Conservation (phyloP, 1,284 basidiomycete genomes). For the Cryptococcus jaspeensis region DNA sequence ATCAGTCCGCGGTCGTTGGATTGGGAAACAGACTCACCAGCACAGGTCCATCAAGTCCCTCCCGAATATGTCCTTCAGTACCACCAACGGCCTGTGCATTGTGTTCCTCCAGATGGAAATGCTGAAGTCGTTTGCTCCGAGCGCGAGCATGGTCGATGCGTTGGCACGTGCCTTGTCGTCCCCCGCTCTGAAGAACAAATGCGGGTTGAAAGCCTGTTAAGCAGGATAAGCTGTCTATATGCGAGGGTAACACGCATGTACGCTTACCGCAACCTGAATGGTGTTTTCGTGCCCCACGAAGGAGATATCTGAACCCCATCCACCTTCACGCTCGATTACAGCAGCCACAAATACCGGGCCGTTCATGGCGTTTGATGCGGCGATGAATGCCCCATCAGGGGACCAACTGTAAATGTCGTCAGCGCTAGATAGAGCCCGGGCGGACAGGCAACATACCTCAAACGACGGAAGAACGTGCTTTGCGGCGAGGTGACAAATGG, state of each 20-base stretch:
- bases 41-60: slow-evolving; percentile 92
- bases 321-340: slow-evolving; percentile 76
- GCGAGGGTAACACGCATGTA: too few species aligned
- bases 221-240: background rate
- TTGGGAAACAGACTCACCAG: slow-evolving; percentile 65
- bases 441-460: slow-evolving; percentile 63
- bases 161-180: slow-evolving; percentile 30
- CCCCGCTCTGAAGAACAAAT: slow-evolving; percentile 76
- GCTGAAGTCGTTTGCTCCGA: slow-evolving; percentile 77
- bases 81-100: slow-evolving; percentile 80
- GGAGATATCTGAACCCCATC: slow-evolving; percentile 83
- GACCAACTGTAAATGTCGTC: slow-evolving; percentile 72
- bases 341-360: slow-evolving; percentile 97
- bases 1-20: slow-evolving; percentile 5
- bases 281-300: slow-evolving; percentile 97
- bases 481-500: slow-evolving; percentile 93
- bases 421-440: background rate
- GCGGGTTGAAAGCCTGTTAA: slow-evolving; percentile 79
- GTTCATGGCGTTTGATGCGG: slow-evolving; percentile 95
- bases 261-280: slow-evolving; percentile 86
- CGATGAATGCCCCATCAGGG: slow-evolving; percentile 96
- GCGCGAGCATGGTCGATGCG: slow-evolving; percentile 64
- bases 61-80: slow-evolving; percentile 91
- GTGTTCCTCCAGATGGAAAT: slow-evolving; percentile 94
- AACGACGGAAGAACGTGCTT: slow-evolving; percentile 88